Base-by-base conservation (phyloP, 495 filamentous ascomycete genomes). In the Penicillium angulare region DNA sequence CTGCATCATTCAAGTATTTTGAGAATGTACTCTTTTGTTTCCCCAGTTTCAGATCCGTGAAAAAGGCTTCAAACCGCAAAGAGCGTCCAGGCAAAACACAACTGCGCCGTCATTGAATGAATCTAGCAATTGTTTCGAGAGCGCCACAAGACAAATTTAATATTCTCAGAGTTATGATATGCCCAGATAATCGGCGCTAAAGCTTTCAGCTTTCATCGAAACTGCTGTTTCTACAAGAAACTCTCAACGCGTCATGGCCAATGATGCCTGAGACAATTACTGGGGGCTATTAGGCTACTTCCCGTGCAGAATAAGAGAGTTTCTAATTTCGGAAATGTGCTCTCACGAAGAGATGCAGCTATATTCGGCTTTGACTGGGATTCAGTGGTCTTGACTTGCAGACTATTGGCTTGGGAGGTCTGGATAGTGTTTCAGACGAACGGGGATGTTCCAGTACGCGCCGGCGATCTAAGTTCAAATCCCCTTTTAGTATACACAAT, bases 401-500 rank as follows among this genome's bases (percentile, higher is more conserved):
- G 51, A 18, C 18, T 29, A 55, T 52, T 64, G 57, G 54, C 18
- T 41, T 33, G 42, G 48, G 50, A 39, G 36, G 54, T 41, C 43
- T 55, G 45, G 51, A 54, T 35, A 27, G 46, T 47, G 58, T 64
- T 62, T 62, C 59, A 65, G 43, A n/a, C 26, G 36, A 27, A 24
- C 31, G 29, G 32, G 42, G 41, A 29, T 46, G 53, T 62, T 63
- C 59, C 62, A 64, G 50, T 47, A 67, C 58, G 53, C 65, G 63
- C 61, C 61, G 63, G n/a, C n/a, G n/a, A n/a, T n/a, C n/a, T n/a
- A n/a, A n/a, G n/a, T n/a, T n/a, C n/a, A n/a, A n/a, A n/a, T n/a
- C n/a, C n/a, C n/a, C n/a, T n/a, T n/a, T n/a, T n/a, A n/a, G n/a
- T n/a, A n/a, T n/a, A n/a, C n/a, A n/a, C n/a, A n/a, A n/a, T n/a